These are phyloP conservation scores for Umbelopsis sp. DNA, from an alignment of 192 early-diverging fungal species.

Conservation along the genomic window DNA sequence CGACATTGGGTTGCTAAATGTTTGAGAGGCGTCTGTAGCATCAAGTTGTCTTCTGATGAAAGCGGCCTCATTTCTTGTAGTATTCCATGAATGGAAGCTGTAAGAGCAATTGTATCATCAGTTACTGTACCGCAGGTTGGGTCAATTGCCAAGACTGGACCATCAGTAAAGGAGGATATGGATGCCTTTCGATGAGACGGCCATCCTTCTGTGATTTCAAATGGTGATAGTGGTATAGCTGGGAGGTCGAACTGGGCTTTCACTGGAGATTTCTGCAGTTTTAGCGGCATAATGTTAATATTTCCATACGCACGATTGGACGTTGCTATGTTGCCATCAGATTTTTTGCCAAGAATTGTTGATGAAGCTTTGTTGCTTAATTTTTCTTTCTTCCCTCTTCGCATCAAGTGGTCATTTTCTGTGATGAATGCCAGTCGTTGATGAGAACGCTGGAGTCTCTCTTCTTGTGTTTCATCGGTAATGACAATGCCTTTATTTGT, in stretches of 20 bases:
- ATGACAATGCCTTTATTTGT: conserved; percentile 5
- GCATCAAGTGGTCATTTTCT: conserved; percentile 4
- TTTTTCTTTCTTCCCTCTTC: conserved; percentile 15
- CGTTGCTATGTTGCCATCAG: not conserved
- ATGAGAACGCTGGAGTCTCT: not conserved
- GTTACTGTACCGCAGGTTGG: not conserved
- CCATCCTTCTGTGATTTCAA: conserved; percentile 22
- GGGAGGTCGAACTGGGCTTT: conserved; percentile 21
- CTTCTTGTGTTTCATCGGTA: not conserved
- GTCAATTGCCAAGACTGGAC: not conserved
- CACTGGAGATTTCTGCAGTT: not conserved
- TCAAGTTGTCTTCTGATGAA: not conserved
- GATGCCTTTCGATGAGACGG: not conserved
- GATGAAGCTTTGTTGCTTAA: not conserved
- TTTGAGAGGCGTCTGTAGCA: not conserved
- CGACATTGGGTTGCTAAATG: not conserved
- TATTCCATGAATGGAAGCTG: not conserved
- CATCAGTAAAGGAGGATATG: not conserved
- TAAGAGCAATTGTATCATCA: not conserved
- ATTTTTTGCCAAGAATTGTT: not conserved
- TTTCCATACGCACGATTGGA: not conserved
- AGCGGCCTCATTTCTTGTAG: not conserved
- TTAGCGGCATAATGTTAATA: not conserved
- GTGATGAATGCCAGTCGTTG: conserved; percentile 9
- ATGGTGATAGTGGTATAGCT: conserved; percentile 26